Evolutionary conservation across 371 early-diverging fungal genomes (phyloP).

Genomic region (Apophysomyces elegans): DNA sequence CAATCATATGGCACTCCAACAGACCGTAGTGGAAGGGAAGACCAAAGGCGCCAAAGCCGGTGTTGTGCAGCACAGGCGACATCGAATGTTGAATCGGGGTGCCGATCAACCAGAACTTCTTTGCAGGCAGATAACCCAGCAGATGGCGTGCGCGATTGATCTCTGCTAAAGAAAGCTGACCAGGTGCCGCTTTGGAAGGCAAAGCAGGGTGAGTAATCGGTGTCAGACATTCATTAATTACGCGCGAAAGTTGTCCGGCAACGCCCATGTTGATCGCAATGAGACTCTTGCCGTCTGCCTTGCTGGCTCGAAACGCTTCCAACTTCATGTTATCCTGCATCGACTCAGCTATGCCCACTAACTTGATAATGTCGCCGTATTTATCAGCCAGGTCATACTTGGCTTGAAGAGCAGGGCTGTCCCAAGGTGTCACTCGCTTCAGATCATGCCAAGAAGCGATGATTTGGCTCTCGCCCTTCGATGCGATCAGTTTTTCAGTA

Average conservation of each 20-base stretch:
- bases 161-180: conserved; percentile 87
- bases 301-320: conserved; percentile 60
- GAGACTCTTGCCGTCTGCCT: conserved; percentile 59
- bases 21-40: conserved; percentile 82
- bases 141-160: conserved; percentile 75
- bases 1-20: conserved; percentile 71
- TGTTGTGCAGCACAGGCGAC: conserved; percentile 93
- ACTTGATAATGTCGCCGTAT: conserved; percentile 88
- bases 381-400: conserved; percentile 57
- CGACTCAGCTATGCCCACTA: conserved; percentile 80
- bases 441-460: conserved; percentile 93
- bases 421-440: conserved; percentile 67
- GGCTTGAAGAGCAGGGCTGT: conserved; percentile 56
- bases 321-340: conserved; percentile 83
- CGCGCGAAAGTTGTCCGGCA: conserved; percentile 86
- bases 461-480: conserved; percentile 67
- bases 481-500: conserved; percentile 53
- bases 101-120: conserved; percentile 89
- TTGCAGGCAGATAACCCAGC: conserved; percentile 71
- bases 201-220: conserved; percentile 91
- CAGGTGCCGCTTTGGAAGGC: conserved; percentile 89
- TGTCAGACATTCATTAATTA: conserved; percentile 84
- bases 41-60: conserved; percentile 85
- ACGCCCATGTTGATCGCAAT: conserved; percentile 96
- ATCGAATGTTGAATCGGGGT: conserved; percentile 87